phyloP scores from a whole-genome alignment of 108 stramenopile genomes.

The Stephanodiscus triporus region DNA sequence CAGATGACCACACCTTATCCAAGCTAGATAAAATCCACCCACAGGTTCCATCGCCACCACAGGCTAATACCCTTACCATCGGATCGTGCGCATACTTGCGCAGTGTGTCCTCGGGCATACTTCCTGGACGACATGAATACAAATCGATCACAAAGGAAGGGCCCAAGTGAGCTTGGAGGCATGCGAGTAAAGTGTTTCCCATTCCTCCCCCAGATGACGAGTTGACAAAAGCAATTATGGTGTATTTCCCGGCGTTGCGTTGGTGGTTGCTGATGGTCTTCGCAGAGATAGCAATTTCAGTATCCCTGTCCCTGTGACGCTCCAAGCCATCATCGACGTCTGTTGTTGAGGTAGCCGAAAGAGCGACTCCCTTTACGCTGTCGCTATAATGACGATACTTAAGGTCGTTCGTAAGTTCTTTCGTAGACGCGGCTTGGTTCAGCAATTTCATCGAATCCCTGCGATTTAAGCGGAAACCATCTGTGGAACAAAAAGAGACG shows the following conservation, averaged over 20 bases:
- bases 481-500: neutral
- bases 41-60: conserved; percentile 78
- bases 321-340: conserved; percentile 8
- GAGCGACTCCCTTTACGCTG: conserved; percentile 5
- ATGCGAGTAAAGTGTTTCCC: conserved; percentile 32
- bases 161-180: conserved; percentile 34
- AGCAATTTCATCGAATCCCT: conserved; percentile 12
- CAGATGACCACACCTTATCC: conserved; percentile 52
- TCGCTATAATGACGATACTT: neutral
- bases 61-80: conserved; percentile 56
- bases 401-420: conserved; percentile 23
- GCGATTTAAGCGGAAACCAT: neutral
- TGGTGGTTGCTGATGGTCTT: conserved; percentile 18
- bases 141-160: conserved; percentile 53
- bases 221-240: conserved; percentile 58
- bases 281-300: neutral
- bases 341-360: conserved; percentile 5
- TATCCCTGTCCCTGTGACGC: neutral
- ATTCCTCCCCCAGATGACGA: conserved; percentile 48
- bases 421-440: conserved; percentile 11
- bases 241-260: conserved; percentile 53
- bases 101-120: conserved; percentile 57
- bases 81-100: conserved; percentile 54
- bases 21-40: conserved; percentile 70
- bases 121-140: conserved; percentile 43